Evolutionary conservation across 495 filamentous ascomycete genomes (phyloP).

Genomic region (Parachaetomium inaequale): DNA sequence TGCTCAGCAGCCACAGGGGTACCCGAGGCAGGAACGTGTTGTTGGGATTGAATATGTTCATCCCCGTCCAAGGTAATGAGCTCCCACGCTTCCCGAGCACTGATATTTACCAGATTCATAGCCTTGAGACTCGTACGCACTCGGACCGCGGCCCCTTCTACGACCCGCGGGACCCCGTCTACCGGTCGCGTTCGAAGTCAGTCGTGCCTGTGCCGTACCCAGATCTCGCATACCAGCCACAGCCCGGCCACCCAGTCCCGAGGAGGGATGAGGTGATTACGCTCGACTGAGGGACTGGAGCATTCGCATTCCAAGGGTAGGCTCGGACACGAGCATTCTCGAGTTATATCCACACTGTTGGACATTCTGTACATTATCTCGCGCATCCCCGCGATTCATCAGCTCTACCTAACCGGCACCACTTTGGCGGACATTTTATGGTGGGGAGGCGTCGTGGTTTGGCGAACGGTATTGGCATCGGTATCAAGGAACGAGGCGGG

Average conservation of each 20-base stretch:
- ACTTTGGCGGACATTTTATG: not conserved
- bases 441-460: not conserved
- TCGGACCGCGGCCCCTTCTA: not conserved
- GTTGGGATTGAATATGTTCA: slow-evolving; percentile 26
- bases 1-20: not conserved
- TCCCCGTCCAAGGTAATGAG: slow-evolving; percentile 12
- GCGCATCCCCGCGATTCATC: not conserved
- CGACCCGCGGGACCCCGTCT: not conserved
- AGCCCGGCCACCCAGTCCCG: not conserved
- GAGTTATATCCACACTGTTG: not conserved
- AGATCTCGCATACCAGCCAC: slow-evolving; percentile 1
- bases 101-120: not conserved
- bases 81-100: too few relatives aligned
- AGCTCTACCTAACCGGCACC: not conserved
- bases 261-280: slow-evolving; percentile 12
- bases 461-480: not conserved
- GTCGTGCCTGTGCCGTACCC: slow-evolving; percentile 4
- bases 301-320: not conserved
- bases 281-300: slow-evolving; percentile 9
- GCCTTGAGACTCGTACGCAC: not conserved
- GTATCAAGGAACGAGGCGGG: not conserved
- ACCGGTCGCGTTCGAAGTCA: slow-evolving; percentile 10
- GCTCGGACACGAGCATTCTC: not conserved
- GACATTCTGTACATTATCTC: not conserved
- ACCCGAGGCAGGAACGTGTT: slow-evolving; percentile 28